Conservation (phyloP, 2,329 filamentous ascomycete genomes). For the Sphaerulina musiva region DNA sequence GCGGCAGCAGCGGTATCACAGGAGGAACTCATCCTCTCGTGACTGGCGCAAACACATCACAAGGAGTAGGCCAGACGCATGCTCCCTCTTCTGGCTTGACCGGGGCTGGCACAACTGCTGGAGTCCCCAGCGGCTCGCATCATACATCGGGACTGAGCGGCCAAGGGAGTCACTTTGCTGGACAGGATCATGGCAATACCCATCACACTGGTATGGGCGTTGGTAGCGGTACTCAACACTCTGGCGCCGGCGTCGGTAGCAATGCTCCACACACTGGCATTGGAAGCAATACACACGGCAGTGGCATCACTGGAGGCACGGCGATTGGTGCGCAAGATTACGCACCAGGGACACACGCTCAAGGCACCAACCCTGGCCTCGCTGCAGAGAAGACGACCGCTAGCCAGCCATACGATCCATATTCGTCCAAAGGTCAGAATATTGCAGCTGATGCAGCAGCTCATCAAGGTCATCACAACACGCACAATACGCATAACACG, state of each 20-base stretch:
- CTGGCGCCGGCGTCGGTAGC: conserved; percentile 3
- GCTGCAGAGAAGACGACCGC: conserved; percentile 10
- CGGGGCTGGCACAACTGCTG: background rate
- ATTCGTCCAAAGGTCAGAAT: conserved; percentile 17
- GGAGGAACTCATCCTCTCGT: conserved; percentile 13
- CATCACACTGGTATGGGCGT: background rate
- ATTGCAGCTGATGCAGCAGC: conserved; percentile 15
- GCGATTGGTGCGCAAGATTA: conserved; percentile 3
- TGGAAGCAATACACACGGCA: background rate
- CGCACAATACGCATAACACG: background rate
- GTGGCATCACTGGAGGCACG: conserved; percentile 10
- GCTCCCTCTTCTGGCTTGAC: background rate
- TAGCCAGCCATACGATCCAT: conserved; percentile 17
- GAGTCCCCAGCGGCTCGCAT: background rate
- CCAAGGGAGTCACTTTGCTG: background rate
- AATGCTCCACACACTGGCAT: conserved; percentile 1
- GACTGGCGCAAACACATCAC: background rate
- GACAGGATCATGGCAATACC: background rate
- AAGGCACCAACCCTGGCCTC: conserved; percentile 4
- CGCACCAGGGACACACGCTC: conserved; percentile 3
- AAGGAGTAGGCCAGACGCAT: background rate
- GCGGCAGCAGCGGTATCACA: conserved; percentile 9
- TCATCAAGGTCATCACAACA: background rate
- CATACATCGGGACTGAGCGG: background rate
- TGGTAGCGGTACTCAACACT: background rate